Evolutionary conservation across 1,284 basidiomycete species (phyloP).

Genomic region (Thelephora terrestris): DNA sequence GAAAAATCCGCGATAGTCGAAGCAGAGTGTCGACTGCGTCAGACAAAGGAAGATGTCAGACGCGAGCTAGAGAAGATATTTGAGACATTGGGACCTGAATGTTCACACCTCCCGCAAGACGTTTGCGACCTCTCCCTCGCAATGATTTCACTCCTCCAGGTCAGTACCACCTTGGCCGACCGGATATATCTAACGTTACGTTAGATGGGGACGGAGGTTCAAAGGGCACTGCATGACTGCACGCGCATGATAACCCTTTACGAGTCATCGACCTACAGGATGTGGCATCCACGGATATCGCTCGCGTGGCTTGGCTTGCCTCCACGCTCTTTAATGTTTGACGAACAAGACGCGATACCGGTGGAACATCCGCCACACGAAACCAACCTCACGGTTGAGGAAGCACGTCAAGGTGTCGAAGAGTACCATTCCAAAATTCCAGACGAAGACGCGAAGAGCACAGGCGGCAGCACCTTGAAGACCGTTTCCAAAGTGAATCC

Average conservation of each 20-base stretch:
- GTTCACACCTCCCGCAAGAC: constrained; percentile 20
- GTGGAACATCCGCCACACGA: constrained; percentile 6
- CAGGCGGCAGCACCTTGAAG: too few species aligned
- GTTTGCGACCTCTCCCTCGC: constrained; percentile 30
- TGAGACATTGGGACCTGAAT: constrained; percentile 17
- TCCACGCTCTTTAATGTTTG: constrained; percentile 28
- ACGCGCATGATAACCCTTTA: neutral
- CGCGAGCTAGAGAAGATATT: constrained; percentile 25
- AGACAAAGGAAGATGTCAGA: constrained; percentile 23
- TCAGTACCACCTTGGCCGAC: constrained; percentile 12
- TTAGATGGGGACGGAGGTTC: constrained; percentile 37
- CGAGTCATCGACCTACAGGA: neutral
- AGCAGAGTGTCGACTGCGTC: constrained; percentile 21
- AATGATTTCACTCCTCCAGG: constrained; percentile 36
- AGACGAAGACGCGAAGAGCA: neutral
- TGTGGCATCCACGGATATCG: constrained; percentile 37
- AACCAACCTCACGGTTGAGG: constrained; percentile 15
- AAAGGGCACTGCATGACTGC: constrained; percentile 22
- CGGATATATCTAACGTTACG: neutral
- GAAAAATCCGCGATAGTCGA: constrained; percentile 21
- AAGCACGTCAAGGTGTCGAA: constrained; percentile 20
- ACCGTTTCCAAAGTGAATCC: too few species aligned
- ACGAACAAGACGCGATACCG: constrained; percentile 23
- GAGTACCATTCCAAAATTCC: constrained; percentile 10
- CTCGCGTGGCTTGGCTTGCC: constrained; percentile 39